Conservation (phyloP, 768 basidiomycete genomes). For the Porphyrellus cyaneotinctus region DNA sequence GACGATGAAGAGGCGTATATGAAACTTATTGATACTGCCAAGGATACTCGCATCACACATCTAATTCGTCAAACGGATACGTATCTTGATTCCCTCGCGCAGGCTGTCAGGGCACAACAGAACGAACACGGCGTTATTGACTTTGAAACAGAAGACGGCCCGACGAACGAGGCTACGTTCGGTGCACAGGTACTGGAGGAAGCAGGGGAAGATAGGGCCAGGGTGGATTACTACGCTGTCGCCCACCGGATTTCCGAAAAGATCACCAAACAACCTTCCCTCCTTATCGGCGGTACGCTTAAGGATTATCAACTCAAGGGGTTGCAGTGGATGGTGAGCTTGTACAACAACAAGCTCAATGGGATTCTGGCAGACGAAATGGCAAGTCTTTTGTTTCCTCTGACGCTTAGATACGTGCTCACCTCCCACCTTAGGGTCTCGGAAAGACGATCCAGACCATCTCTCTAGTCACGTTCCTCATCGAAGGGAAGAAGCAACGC, state of each 20-base stretch:
- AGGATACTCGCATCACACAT: constrained; percentile 98
- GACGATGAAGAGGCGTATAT: constrained; percentile 99
- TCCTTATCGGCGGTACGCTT: constrained; percentile 83
- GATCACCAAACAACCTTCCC: constrained; percentile 62
- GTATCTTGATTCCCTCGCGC: constrained; percentile 92
- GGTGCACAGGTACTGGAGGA: constrained; percentile 75
- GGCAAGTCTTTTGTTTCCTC: constrained; percentile 41
- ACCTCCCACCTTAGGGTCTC: constrained; percentile 59
- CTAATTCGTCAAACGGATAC: constrained; percentile 89
- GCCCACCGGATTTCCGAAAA: constrained; percentile 91
- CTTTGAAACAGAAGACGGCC: constrained; percentile 66
- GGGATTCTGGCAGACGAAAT: constrained; percentile 95
- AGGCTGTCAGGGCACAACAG: constrained; percentile 92
- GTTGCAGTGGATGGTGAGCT: constrained; percentile 96
- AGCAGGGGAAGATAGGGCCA: constrained; percentile 56
- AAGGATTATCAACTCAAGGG: constrained; percentile 96
- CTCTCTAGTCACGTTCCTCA: constrained; percentile 91
- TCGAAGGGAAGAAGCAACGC: constrained; percentile 85
- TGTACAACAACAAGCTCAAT: constrained; percentile 94
- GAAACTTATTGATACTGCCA: constrained; percentile 97
- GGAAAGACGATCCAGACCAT: constrained; percentile 96
- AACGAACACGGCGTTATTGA: constrained; percentile 47
- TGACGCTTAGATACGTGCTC: constrained; percentile 6
- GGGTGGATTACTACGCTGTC: constrained; percentile 94
- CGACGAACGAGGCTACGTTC: constrained; percentile 84